Base-by-base conservation (phyloP, 306 rosid genomes). In the Vachellia pachyceras region DNA sequence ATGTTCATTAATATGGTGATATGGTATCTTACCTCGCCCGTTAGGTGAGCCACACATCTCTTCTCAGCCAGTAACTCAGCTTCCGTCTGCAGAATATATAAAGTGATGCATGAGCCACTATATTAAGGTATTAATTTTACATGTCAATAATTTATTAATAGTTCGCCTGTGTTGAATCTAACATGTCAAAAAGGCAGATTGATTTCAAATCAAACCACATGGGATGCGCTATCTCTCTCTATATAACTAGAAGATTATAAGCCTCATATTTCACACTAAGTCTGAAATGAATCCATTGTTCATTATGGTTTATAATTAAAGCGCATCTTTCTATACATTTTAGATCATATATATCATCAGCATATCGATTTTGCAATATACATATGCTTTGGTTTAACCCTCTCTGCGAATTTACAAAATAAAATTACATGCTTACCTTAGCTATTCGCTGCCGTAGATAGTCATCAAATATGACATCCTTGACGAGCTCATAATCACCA, bases 11-110 rank as follows among this genome's bases (percentile, higher is more conserved):
- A 61, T 1, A 10, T 70, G 67, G 50, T 37, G 40, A 20, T 77
- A 41, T 10, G 42, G 75, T 81, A 72, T 12, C 52, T 74, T 88
- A 95, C 99, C 98, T 93, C 97, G 65, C 99, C 99, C 10, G 86
- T 95, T 78, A 95, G 94, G 85, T 95, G 99, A 84, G 94, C 99
- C 64, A 90, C 96, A 73, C 99, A 93, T 87, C 95, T 88, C 90
- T 95, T 90, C 91, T 95, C 99, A 10, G 99, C 98, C 61, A 91
- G 82, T 74, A 95, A 81, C 87, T 95, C 99, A 69, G 94, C 97
- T 92, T 95, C 99, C 5, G 90, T 90, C 99, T 95, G 92, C 81
- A 87, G 54, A 82, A 7, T 15, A 35, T 5, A 3, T 15, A n/a
- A n/a, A 37, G 46, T 3, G 46, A 39, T 22, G 15, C 72, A 67